Conservation (phyloP, 2,329 filamentous ascomycete genomes). For the Stagonosporopsis tanaceti region DNA sequence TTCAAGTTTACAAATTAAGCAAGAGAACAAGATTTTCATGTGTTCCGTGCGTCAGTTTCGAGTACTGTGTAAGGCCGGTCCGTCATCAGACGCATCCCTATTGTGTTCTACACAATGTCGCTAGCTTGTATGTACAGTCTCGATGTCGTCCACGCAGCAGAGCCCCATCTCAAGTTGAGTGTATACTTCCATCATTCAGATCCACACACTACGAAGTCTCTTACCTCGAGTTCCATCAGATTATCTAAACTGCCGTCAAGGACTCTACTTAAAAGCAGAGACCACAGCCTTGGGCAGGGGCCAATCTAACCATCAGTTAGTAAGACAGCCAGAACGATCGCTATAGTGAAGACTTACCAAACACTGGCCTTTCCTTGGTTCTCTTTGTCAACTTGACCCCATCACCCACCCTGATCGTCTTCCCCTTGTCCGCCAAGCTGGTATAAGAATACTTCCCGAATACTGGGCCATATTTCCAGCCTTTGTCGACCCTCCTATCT, state of each 20-base stretch:
- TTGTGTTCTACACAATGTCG: too few species aligned
- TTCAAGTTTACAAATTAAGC: too few species aligned
- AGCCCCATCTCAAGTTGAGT: too few species aligned
- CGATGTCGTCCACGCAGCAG: too few species aligned
- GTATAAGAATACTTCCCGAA: constrained; percentile 2
- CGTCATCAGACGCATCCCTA: not conserved
- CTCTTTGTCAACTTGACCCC: not conserved
- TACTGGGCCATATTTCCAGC: not conserved
- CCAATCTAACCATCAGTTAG: not conserved
- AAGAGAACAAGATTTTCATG: not conserved
- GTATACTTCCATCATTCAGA: too few species aligned
- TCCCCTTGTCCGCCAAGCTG: not conserved
- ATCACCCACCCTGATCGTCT: not conserved
- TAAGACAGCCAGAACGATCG: not conserved
- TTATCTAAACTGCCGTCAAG: too few species aligned
- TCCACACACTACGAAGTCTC: not conserved
- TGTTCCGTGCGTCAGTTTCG: too few species aligned
- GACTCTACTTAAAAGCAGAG: not conserved
- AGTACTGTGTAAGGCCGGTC: not conserved
- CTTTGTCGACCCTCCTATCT: constrained; percentile 72
- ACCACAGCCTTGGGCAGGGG: not conserved
- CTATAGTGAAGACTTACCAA: not conserved
- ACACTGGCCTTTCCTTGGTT: not conserved
- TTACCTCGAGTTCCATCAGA: too few species aligned
- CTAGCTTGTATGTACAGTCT: too few species aligned